phyloP scores from a whole-genome alignment of 768 basidiomycete genomes.

The Pleurotus ostreatus region DNA sequence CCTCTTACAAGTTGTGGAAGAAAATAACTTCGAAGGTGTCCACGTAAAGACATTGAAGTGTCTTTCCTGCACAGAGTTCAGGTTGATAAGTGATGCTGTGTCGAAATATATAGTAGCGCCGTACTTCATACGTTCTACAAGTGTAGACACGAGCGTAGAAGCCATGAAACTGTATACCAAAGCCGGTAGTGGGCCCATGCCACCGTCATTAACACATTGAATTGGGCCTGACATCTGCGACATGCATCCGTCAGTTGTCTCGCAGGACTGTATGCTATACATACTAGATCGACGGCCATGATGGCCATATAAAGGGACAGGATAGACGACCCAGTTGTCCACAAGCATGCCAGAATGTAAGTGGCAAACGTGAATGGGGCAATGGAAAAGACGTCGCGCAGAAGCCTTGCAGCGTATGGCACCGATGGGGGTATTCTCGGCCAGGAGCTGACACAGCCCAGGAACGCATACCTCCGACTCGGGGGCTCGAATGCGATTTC shows the following conservation, averaged over 20 bases:
- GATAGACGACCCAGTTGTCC: constrained; percentile 27
- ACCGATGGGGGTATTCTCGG: constrained; percentile 4
- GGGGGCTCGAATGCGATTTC: constrained; percentile 25
- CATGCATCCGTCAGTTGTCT: constrained; percentile 7
- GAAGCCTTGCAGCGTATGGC: constrained; percentile 16
- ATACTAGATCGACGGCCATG: constrained; percentile 26
- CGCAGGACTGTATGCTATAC: constrained; percentile 10
- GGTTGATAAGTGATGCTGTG: not conserved
- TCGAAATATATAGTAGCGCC: not conserved
- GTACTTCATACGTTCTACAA: constrained; percentile 16
- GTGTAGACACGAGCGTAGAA: constrained; percentile 18
- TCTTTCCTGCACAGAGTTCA: constrained; percentile 12
- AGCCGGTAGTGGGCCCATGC: constrained; percentile 9
- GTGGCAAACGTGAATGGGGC: constrained; percentile 17
- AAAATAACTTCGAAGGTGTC: constrained; percentile 32
- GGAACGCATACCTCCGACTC: not conserved
- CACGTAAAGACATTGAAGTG: constrained; percentile 17
- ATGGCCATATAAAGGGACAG: constrained; percentile 30
- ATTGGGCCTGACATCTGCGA: constrained; percentile 1
- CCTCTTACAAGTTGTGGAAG: constrained; percentile 35
- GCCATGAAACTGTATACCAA: constrained; percentile 24
- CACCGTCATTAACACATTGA: constrained; percentile 4
- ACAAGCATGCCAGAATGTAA: constrained; percentile 24
- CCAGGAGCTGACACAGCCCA: constrained; percentile 5
- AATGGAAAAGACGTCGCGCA: constrained; percentile 18